Conservation (phyloP, 148 eudicot genomes). For the Rhododendron griersonianum region DNA sequence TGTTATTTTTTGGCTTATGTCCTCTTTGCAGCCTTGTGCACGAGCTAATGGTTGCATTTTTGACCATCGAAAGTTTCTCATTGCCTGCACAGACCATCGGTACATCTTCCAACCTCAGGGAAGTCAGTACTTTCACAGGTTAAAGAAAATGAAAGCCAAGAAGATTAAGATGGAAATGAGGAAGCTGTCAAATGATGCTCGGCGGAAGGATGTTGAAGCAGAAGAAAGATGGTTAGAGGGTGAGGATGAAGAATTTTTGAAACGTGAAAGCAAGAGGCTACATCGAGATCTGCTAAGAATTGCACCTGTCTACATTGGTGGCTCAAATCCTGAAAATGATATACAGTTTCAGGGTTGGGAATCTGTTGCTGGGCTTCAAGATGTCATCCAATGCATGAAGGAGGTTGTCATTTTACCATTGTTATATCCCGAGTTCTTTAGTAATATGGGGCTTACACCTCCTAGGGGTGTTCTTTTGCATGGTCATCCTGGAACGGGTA, state of each 20-base stretch:
- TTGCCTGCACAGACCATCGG: conserved; percentile 93
- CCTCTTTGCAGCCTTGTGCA: conserved; percentile 76
- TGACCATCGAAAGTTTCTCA: conserved; percentile 95
- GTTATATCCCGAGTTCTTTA: conserved; percentile 80
- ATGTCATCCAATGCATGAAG: conserved; percentile 83
- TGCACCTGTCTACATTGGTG: conserved; percentile 90
- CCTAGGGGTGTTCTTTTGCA: conserved; percentile 96
- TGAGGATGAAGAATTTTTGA: conserved; percentile 93
- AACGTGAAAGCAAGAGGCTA: conserved; percentile 92
- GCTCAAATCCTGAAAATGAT: conserved; percentile 46
- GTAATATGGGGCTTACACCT: conserved; percentile 83
- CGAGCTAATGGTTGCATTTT: conserved; percentile 86
- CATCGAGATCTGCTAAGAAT: conserved; percentile 89
- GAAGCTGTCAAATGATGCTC: conserved; percentile 75
- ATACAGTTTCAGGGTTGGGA: conserved; percentile 79
- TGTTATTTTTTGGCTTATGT: conserved; percentile 13
- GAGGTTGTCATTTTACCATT: conserved; percentile 94
- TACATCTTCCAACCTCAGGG: conserved; percentile 85
- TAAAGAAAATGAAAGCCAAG: conserved; percentile 76
- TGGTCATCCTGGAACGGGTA: conserved; percentile 98
- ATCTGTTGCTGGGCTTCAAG: conserved; percentile 94
- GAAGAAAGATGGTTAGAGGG: conserved; percentile 98
- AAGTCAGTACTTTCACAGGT: conserved; percentile 35
- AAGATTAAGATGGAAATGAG: conserved; percentile 79
- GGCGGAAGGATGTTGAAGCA: conserved; percentile 83